These are phyloP conservation scores for Phoma sp. DNA, from an alignment of 2,329 filamentous ascomycete species.

Conservation along the genomic window DNA sequence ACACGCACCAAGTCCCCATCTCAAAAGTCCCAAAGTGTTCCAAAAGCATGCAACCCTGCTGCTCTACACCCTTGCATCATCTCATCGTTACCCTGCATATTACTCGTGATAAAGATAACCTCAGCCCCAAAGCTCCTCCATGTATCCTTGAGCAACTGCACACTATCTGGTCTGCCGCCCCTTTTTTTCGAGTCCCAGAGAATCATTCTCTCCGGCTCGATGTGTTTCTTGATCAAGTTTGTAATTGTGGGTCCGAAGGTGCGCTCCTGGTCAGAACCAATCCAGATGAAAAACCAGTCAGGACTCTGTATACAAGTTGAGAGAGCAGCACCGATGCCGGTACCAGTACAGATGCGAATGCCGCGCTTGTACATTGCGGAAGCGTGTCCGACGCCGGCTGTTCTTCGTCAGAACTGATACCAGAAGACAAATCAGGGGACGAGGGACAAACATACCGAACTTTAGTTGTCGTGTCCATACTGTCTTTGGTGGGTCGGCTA, in stretches of 20 bases:
- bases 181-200: slow-evolving; percentile 47
- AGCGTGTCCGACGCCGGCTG: slow-evolving; percentile 44
- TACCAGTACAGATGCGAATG: slow-evolving; percentile 46
- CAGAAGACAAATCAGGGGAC: neutral
- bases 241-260: slow-evolving; percentile 45
- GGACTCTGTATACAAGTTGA: slow-evolving; percentile 45
- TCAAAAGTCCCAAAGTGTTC: slow-evolving; percentile 46
- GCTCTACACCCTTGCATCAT: slow-evolving; percentile 46
- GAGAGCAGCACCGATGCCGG: slow-evolving; percentile 44
- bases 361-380: slow-evolving; percentile 47
- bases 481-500: slow-evolving; percentile 41
- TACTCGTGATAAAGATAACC: slow-evolving; percentile 47
- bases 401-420: slow-evolving; percentile 17
- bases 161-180: slow-evolving; percentile 42
- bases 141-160: slow-evolving; percentile 42
- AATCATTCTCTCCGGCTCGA: slow-evolving; percentile 47
- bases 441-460: slow-evolving; percentile 35
- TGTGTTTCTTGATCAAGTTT: slow-evolving; percentile 40
- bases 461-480: slow-evolving; percentile 46
- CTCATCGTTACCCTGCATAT: slow-evolving; percentile 46
- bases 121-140: slow-evolving; percentile 44
- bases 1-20: neutral
- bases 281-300: slow-evolving; percentile 48
- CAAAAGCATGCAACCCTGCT: slow-evolving; percentile 44
- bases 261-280: slow-evolving; percentile 44